Percentiles rank a stretch among this genome's conserved stretches.
phyloP scores from a whole-genome alignment of 140 eudicot species.

The Ambrosia hybrid region DNA sequence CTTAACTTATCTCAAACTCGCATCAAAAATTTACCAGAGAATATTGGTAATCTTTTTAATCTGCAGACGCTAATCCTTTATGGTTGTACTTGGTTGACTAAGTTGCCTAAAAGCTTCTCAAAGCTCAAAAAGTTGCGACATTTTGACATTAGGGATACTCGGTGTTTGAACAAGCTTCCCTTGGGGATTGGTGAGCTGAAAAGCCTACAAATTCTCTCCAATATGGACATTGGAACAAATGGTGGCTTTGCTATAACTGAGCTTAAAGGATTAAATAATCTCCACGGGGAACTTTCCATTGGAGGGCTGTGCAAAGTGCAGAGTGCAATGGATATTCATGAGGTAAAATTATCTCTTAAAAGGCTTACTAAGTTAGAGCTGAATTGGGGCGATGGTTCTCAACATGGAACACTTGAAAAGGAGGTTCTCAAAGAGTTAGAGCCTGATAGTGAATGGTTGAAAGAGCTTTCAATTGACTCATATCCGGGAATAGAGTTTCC shows the following conservation, averaged over 20 bases:
- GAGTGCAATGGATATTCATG: neutral
- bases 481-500: neutral
- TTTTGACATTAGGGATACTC: neutral
- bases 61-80: neutral
- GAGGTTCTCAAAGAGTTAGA: neutral
- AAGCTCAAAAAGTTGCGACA: neutral
- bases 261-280: neutral
- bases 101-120: neutral
- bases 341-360: neutral
- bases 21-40: neutral
- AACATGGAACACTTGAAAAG: neutral
- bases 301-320: neutral
- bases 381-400: slow-evolving; percentile 1
- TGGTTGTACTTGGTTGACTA: neutral
- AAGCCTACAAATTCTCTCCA: neutral
- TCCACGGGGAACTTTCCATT: neutral
- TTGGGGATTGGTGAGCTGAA: slow-evolving; percentile 20
- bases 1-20: neutral
- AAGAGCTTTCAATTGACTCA: neutral
- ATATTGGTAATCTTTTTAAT: neutral
- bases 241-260: neutral
- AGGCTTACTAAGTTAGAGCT: neutral
- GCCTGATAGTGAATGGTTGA: neutral
- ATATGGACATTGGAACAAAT: neutral
- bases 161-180: neutral